These are phyloP conservation scores for Lactifluus rugatus DNA, from an alignment of 768 basidiomycete species.

Conservation along the genomic window DNA sequence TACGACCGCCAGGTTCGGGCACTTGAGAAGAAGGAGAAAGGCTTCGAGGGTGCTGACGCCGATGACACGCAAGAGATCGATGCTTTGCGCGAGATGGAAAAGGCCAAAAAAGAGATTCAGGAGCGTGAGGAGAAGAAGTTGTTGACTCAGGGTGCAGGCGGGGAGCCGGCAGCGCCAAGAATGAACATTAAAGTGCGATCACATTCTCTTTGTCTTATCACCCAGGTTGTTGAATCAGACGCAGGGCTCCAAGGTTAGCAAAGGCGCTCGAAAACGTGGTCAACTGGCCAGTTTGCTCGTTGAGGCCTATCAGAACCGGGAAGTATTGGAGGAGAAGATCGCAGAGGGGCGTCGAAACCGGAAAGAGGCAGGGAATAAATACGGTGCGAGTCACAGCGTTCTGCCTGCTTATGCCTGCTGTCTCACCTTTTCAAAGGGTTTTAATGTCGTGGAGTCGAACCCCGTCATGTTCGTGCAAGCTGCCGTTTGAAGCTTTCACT, in stretches of 20 bases:
- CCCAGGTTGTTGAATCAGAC: background rate
- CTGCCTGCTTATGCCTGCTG: background rate
- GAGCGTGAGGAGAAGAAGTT: slow-evolving; percentile 71
- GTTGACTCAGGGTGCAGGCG: slow-evolving; percentile 53
- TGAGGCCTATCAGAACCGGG: slow-evolving; percentile 78
- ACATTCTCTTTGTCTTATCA: background rate
- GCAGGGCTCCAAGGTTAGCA: slow-evolving; percentile 61
- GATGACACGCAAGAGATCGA: slow-evolving; percentile 50
- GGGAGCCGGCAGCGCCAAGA: slow-evolving; percentile 48
- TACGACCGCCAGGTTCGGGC: slow-evolving; percentile 63
- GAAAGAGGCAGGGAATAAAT: slow-evolving; percentile 88
- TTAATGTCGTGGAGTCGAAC: background rate
- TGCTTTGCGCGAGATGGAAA: slow-evolving; percentile 68
- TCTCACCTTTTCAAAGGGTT: slow-evolving; percentile 7
- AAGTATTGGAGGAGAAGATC: slow-evolving; percentile 72
- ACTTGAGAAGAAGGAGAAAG: slow-evolving; percentile 59
- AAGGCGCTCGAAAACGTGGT: slow-evolving; percentile 62
- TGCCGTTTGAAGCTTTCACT: background rate
- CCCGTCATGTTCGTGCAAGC: background rate
- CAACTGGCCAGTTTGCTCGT: slow-evolving; percentile 73
- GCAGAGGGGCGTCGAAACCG: slow-evolving; percentile 75
- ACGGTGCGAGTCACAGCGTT: slow-evolving; percentile 42
- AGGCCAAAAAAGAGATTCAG: slow-evolving; percentile 61
- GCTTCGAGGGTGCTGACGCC: slow-evolving; percentile 58
- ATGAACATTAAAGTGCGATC: slow-evolving; percentile 71